Percentiles rank a stretch among this genome's conserved stretches.
Evolutionary conservation across 257 asterid genomes (phyloP).

Genomic region (Handroanthus guayacan): DNA sequence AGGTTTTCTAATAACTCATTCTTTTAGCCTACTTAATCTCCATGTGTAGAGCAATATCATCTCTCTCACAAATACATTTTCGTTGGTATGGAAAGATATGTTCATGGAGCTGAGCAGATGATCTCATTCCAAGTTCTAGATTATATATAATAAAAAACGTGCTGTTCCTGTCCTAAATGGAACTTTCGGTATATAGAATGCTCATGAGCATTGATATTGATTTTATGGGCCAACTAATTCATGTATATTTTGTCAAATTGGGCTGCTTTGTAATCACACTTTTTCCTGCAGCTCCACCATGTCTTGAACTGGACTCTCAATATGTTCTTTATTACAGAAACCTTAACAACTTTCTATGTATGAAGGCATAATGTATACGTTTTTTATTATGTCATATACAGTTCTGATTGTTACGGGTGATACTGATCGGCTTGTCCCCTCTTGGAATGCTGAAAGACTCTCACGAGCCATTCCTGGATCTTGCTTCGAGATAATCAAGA

Average conservation of each 20-base stretch:
- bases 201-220: background rate
- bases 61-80: background rate
- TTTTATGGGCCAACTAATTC: constrained; percentile 1
- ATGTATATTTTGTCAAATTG: background rate
- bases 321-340: background rate
- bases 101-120: constrained; percentile 5
- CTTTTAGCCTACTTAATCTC: constrained; percentile 21
- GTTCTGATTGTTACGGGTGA: constrained; percentile 91
- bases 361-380: constrained; percentile 26
- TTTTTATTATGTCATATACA: constrained; percentile 45
- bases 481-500: constrained; percentile 69
- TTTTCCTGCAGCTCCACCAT: background rate
- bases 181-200: constrained; percentile 2
- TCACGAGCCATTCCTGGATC: constrained; percentile 87
- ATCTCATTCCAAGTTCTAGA: background rate
- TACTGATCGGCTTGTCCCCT: constrained; percentile 86
- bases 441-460: constrained; percentile 86
- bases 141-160: background rate
- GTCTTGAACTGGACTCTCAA: constrained; percentile 12
- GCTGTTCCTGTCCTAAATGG: background rate
- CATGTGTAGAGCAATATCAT: background rate
- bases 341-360: background rate
- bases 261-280: background rate
- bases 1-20: constrained; percentile 50
- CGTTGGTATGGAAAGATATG: background rate